Base-by-base conservation (phyloP, 2,329 filamentous ascomycete species). In the Penicillium paneum region DNA sequence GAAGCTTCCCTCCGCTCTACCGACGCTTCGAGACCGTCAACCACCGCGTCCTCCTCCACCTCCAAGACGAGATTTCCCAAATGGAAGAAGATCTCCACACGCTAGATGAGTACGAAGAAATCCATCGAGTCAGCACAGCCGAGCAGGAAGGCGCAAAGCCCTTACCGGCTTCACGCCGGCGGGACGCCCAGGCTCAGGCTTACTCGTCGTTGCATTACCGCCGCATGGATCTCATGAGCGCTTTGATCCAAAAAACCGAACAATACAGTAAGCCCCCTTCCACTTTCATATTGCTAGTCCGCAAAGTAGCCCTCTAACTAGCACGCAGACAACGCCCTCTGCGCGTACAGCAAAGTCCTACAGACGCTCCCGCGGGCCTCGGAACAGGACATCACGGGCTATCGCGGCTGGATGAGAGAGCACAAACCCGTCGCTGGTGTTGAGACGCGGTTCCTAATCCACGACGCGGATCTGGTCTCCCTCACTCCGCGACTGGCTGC, bases 41-140 rank as follows among this genome's bases (percentile, higher is more conserved):
- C 64, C 91, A 96, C 68, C 86, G 92, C 3, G 76, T 96, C 3
- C 76, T 97, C 3, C 78, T 96, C 0, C 86, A 94, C 58, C 79
- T 96, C 15, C 92, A 96, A 71, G 91, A 96, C 67, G 90, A 96
- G 69, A 83, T 96, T 17, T 79, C 81, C 29, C 88, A 93, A 64
- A 78, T 96, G 35, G 91, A 96, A 71, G 86, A 91, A 64, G 85
- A 92, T 54, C 80, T 97, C 1, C 82, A 83, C 17, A 77, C 79
- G 0, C 73, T 94, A 1, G 92, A 96, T 52, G 79, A 83, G 57
- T 76, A 78, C 39, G 79, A 83, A 47, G 70, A 71, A 55, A 71
- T 71, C 57, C 69, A 73, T 48, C 68, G 67, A 38, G 56, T 64
- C 44, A 61, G 62, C 32, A 66, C 66, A 49, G 70, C 64, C 38